Evolutionary conservation across 371 early-diverging fungal genomes (phyloP), one percentile per base, ranked within the genome.

Genomic region (Sporodiniella umbellata): DNA sequence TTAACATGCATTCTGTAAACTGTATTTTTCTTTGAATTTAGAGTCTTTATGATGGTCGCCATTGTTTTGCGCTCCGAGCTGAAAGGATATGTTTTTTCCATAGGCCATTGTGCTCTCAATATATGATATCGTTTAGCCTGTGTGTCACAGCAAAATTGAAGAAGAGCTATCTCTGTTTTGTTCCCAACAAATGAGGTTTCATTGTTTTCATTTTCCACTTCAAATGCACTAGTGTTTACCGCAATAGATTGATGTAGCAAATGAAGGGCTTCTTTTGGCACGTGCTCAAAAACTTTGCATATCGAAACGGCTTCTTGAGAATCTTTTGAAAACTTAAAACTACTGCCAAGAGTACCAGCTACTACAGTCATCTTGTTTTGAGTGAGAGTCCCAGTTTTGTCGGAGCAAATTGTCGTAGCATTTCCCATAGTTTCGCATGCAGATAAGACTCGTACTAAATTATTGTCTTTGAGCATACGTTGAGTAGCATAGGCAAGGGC

Each of bases 371-470:
- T 90, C 23, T 78, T 75, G 70, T 93, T 91, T 50, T 85, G 84
- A 0, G 90, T 91, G 25, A 91, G 62, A 8, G 90, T 91, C 17
- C 91, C 91, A 8, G 90, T 90, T 66, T 90, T 90, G 65, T 93
- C 91, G 17, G 87, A 84, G 62, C 91, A 90, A 30, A 93, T 69
- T 4, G 86, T 86, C 14, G 90, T 91, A 15, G 92, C 90, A 56
- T 82, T 84, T 14, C 90, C 90, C 93, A 93, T 93, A 33, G 87
- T 89, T 67, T 93, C 93, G 61, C 93, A 92, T 7, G 93, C 86
- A 45, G 82, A 70, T 22, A 93, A 63, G 19, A 87, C 80, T 23
- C 92, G 78, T 19, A 93, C 93, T 38, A 93, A 61, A 62, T 88
- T 90, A 60, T 89, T 89, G 62, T 93, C 90, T 56, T 83, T 83